These are phyloP conservation scores for Aphanomyces astaci DNA, from an alignment of 352 stramenopile species.

Conservation along the genomic window DNA sequence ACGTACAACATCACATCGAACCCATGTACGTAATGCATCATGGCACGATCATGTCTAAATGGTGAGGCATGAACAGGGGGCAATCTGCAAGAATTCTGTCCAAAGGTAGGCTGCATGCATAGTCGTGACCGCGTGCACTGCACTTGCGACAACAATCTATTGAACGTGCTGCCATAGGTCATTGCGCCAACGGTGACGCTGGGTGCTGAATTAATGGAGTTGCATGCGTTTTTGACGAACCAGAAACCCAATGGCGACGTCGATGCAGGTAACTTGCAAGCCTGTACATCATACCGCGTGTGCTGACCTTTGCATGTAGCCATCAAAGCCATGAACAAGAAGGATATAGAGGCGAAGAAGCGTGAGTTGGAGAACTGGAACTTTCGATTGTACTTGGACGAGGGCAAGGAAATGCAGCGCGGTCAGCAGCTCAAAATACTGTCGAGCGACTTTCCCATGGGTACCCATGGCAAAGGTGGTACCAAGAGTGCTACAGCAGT, in stretches of 20 bases:
- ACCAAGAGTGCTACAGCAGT: too few relatives aligned
- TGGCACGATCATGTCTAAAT: neutral
- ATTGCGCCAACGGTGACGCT: slow-evolving; percentile 42
- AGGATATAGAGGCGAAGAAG: slow-evolving; percentile 58
- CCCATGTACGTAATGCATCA: neutral
- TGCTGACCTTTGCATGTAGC: slow-evolving; percentile 34
- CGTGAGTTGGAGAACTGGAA: slow-evolving; percentile 79
- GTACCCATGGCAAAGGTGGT: too few relatives aligned
- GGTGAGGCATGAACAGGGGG: slow-evolving; percentile 6
- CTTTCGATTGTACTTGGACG: slow-evolving; percentile 69
- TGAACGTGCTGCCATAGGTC: slow-evolving; percentile 39
- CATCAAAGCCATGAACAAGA: slow-evolving; percentile 42
- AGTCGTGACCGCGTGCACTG: too few relatives aligned
- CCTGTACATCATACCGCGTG: too few relatives aligned
- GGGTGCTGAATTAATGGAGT: slow-evolving; percentile 40
- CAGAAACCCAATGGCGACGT: slow-evolving; percentile 31
- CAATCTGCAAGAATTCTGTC: slow-evolving; percentile 21
- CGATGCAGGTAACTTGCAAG: slow-evolving; percentile 35
- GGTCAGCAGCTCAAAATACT: slow-evolving; percentile 19
- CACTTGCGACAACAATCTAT: too few relatives aligned
- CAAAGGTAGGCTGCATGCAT: slow-evolving; percentile 23
- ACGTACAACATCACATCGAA: slow-evolving; percentile 18
- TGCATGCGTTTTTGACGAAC: slow-evolving; percentile 52
- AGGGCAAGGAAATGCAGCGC: slow-evolving; percentile 29
- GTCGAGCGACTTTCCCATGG: neutral